Evolutionary conservation across 306 rosid species (phyloP), one percentile per base, ranked within the genome.

Genomic region (Lathyrus sativus): DNA sequence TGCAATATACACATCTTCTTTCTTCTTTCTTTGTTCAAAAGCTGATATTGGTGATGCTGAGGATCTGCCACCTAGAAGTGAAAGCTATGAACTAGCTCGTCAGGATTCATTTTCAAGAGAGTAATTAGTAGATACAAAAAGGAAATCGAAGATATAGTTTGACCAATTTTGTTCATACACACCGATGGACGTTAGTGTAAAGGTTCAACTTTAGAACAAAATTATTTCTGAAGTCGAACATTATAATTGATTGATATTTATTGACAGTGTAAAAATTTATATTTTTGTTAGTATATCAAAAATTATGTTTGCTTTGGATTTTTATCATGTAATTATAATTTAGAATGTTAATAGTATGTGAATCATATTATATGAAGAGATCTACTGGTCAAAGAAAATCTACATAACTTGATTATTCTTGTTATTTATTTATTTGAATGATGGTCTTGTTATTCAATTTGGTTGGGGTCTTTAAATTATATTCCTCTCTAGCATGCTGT

Each of bases 1-100:
- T 62, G 71, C 95, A 24, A 88, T 95, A 72, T 90, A 95, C 67
- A 85, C 87, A 31, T 87, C 99, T 46, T 95, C 99, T 61, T 82
- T 78, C 76, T 78, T 82, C 73, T 78, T 82, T 78, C 83, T 82
- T 35, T 82, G 81, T 59, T 78, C 98, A 38, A 93, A 90, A 82
- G 79, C 66, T 53, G 74, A 67, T 37, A 9, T 50, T 48, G 76
- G 65, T 14, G 76, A 66, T 9, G 44, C 43, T 22, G 83, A 78
- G 68, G 35, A 54, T 67, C 80, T 29, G 56, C 62, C 35, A 31
- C 76, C 86, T 55, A 2, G 62, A 42, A 48, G 9, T 12, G 86
- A 11, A 67, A 74, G 13, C 70, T 82, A 82, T 56, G 80, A 56
- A 18, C 67, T 71, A 53, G 67, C 86, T 54, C 83, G 86, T 72